phyloP scores from a whole-genome alignment of 179 eudicot genomes.

The Actinidia polygama region DNA sequence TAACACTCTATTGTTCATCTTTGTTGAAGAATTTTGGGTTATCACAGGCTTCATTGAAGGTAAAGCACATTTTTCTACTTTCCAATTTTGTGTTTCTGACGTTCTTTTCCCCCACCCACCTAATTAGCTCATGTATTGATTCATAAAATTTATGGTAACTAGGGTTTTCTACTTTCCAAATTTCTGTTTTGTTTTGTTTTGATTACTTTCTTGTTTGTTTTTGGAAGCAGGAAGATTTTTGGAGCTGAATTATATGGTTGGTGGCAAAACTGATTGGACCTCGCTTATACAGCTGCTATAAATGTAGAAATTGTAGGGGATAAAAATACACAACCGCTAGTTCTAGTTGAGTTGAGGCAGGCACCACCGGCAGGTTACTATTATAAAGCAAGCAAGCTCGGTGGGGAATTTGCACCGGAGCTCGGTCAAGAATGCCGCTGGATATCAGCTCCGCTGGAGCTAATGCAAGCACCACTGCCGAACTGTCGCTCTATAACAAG shows the following conservation, averaged over 20 bases:
- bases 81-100: not conserved
- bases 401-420: too few relatives aligned
- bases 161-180: not conserved
- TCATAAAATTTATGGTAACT: not conserved
- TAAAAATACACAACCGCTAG: too few relatives aligned
- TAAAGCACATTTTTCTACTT: not conserved
- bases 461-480: too few relatives aligned
- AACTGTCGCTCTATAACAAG: too few relatives aligned
- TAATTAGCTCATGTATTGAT: too few relatives aligned
- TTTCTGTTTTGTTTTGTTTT: not conserved
- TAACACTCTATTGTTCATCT: not conserved
- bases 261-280: constrained; percentile 39
- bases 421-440: too few relatives aligned
- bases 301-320: constrained; percentile 37
- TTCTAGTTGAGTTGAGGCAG: too few relatives aligned
- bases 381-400: too few relatives aligned
- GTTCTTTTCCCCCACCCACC: not conserved
- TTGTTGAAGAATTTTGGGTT: constrained; percentile 13
- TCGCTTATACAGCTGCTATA: constrained; percentile 52
- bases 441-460: too few relatives aligned
- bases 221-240: constrained; percentile 21
- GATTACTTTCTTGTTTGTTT: not conserved
- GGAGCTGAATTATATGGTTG: constrained; percentile 8
- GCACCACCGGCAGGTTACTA: too few relatives aligned
- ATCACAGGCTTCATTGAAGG: not conserved